phyloP scores from a whole-genome alignment of 2,329 filamentous ascomycete genomes.

The Phaeosphaeriaceae sp. region DNA sequence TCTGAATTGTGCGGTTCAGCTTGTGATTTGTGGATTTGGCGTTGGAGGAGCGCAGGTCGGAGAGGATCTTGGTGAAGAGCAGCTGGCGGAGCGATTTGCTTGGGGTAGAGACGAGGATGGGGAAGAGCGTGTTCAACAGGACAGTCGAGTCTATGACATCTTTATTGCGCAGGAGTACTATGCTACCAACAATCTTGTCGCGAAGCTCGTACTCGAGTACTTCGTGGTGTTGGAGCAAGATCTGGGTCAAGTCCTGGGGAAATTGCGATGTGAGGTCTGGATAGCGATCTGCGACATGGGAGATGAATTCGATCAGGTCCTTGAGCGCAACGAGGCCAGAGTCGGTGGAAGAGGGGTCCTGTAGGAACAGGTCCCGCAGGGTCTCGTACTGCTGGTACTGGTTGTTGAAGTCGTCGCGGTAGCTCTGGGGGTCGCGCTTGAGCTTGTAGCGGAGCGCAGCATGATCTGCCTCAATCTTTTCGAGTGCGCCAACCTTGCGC shows the following conservation, averaged over 20 bases:
- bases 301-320: conserved; percentile 91
- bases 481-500: conserved; percentile 87
- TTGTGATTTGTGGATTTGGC: conserved; percentile 87
- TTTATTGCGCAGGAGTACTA: conserved; percentile 88
- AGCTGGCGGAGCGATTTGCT: conserved; percentile 87
- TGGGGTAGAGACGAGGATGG: conserved; percentile 87
- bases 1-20: conserved; percentile 91
- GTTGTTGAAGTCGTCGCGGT: conserved; percentile 85
- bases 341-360: conserved; percentile 78
- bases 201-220: conserved; percentile 82
- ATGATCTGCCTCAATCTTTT: conserved; percentile 82
- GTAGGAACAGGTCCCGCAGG: conserved; percentile 88
- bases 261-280: conserved; percentile 80
- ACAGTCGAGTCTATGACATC: conserved; percentile 84
- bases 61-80: conserved; percentile 89
- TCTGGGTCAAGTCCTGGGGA: conserved; percentile 78
- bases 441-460: conserved; percentile 93
- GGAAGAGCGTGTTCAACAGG: conserved; percentile 90
- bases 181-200: conserved; percentile 91
- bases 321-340: conserved; percentile 83
- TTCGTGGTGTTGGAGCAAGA: conserved; percentile 83
- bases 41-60: conserved; percentile 88
- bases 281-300: conserved; percentile 94
- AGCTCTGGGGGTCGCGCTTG: conserved; percentile 84
- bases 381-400: conserved; percentile 93